phyloP scores from a whole-genome alignment of 176 grass and related monocot genomes.

The Dactylis glomerata region DNA sequence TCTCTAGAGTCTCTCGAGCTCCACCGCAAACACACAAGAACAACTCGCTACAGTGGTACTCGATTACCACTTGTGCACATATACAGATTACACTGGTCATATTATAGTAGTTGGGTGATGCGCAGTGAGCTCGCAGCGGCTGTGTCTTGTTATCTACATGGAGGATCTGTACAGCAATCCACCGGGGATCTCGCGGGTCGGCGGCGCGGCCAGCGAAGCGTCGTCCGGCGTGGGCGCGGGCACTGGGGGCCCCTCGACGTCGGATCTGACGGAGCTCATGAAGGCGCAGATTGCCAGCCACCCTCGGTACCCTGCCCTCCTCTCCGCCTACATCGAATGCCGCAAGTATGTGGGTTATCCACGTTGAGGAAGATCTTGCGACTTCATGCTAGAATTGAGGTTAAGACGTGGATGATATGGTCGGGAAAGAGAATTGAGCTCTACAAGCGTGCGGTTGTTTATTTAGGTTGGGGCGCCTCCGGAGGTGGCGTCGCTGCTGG shows the following conservation, averaged over 20 bases:
- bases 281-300: slow-evolving; percentile 93
- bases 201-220: slow-evolving; percentile 34
- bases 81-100: slow-evolving; percentile 11
- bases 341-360: no score
- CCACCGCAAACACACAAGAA: slow-evolving; percentile 7
- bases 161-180: slow-evolving; percentile 61
- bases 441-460: slow-evolving; percentile 12
- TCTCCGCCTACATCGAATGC: slow-evolving; percentile 95
- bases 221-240: slow-evolving; percentile 19
- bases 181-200: slow-evolving; percentile 44
- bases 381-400: neutral
- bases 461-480: slow-evolving; percentile 79
- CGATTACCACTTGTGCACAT: slow-evolving; percentile 27
- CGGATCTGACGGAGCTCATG: slow-evolving; percentile 81
- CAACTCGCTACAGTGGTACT: slow-evolving; percentile 26
- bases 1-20: slow-evolving; percentile 6
- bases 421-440: neutral
- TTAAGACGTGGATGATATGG: neutral
- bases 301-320: slow-evolving; percentile 76
- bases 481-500: slow-evolving; percentile 76
- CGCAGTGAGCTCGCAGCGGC: neutral
- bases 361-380: neutral
- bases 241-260: neutral
- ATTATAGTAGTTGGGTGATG: slow-evolving; percentile 19
- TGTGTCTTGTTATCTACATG: slow-evolving; percentile 40